A percentile compares a stretch with the other conserved stretches of the same genome.
These are phyloP conservation scores for Aspergillus campestris DNA, from an alignment of 495 filamentous ascomycete species.

Conservation along the genomic window DNA sequence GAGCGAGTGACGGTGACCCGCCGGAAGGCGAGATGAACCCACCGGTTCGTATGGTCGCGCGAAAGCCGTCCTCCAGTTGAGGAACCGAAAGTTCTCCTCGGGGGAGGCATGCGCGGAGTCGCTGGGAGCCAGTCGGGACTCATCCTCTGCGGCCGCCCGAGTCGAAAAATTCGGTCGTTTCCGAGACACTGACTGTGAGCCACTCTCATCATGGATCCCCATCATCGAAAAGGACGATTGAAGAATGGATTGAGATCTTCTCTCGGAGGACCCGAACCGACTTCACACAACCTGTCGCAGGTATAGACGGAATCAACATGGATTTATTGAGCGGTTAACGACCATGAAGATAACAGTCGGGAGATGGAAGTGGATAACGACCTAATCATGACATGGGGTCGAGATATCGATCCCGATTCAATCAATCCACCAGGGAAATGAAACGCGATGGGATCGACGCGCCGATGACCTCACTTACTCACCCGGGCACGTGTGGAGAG, in stretches of 20 bases:
- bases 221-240: conserved; percentile 14
- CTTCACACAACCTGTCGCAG: no score
- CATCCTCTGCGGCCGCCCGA: conserved; percentile 48
- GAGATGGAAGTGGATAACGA: no score
- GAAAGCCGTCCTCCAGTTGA: conserved; percentile 16
- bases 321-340: no score
- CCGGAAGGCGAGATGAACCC: conserved; percentile 10
- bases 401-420: no score
- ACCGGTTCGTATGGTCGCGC: conserved; percentile 27
- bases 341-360: no score
- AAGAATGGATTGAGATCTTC: neutral
- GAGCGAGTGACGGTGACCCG: conserved; percentile 15
- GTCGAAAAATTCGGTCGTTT: conserved; percentile 45
- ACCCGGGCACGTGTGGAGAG: neutral
- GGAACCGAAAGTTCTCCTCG: conserved; percentile 14
- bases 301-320: no score
- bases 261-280: no score
- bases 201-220: conserved; percentile 11
- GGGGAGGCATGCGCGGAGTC: conserved; percentile 18
- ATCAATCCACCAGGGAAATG: no score
- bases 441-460: no score
- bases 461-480: no score
- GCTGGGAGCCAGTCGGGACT: conserved; percentile 37
- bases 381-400: no score
- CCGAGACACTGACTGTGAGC: conserved; percentile 28